A percentile compares a stretch with the other conserved stretches of the same genome.
phyloP scores from a whole-genome alignment of 2,329 filamentous ascomycete species.

The Xylaria sp. region DNA sequence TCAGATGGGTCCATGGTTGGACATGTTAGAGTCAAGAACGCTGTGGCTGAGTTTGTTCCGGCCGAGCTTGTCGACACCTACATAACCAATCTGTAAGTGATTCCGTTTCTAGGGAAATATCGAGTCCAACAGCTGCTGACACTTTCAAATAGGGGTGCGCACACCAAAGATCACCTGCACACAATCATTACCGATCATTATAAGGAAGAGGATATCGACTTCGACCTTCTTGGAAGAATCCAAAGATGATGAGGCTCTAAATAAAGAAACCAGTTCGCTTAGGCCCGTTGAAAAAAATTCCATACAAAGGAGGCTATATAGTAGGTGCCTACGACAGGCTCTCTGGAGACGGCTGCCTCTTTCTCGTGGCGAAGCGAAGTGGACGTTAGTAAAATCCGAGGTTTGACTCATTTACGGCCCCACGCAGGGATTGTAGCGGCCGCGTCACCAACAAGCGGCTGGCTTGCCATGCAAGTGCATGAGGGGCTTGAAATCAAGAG shows the following conservation, averaged over 20 bases:
- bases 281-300: background rate
- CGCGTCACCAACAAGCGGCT: conserved; percentile 22
- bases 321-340: background rate
- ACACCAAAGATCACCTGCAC: conserved; percentile 67
- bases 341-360: background rate
- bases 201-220: conserved; percentile 70
- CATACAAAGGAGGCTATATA: background rate
- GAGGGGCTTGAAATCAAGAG: background rate
- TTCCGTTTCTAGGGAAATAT: background rate
- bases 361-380: no score
- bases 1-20: conserved; percentile 80
- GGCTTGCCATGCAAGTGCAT: conserved; percentile 17
- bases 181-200: conserved; percentile 76
- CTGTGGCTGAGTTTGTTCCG: conserved; percentile 80
- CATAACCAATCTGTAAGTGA: conserved; percentile 78
- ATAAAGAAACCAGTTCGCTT: background rate
- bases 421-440: conserved; percentile 10
- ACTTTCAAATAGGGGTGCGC: conserved; percentile 34
- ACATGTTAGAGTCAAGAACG: conserved; percentile 75
- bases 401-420: conserved; percentile 20
- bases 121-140: conserved; percentile 13
- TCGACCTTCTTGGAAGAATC: conserved; percentile 50
- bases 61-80: conserved; percentile 77
- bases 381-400: background rate
- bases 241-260: conserved; percentile 30